Conservation (phyloP, 75 land plant species). For the Cunninghamia lanceolata region DNA sequence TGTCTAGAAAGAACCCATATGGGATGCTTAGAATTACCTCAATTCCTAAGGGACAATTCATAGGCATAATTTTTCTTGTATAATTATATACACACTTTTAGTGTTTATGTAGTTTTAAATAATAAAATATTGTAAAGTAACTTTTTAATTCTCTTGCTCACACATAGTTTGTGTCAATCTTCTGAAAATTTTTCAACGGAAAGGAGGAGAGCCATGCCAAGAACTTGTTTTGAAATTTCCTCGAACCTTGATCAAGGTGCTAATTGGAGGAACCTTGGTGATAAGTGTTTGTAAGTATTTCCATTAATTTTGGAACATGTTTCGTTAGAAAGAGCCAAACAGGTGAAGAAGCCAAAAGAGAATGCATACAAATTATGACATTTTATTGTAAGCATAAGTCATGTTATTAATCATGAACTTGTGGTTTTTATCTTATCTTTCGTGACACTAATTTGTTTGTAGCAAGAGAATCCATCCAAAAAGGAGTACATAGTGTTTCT, state of each 20-base stretch:
- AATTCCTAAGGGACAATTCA: not conserved
- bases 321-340: not conserved
- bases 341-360: not conserved
- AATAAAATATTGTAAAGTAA: not conserved
- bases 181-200: not conserved
- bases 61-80: not conserved
- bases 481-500: not conserved
- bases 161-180: not conserved
- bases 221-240: not conserved
- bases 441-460: not conserved
- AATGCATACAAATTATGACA: not conserved
- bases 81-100: too few relatives aligned
- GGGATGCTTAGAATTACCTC: not conserved
- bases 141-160: not conserved
- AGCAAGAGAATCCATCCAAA: not conserved
- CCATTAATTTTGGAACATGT: too few relatives aligned
- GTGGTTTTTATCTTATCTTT: not conserved
- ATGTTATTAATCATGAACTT: not conserved
- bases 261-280: not conserved
- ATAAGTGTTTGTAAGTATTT: not conserved
- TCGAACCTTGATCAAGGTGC: not conserved
- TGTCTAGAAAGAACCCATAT: not conserved
- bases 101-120: not conserved
- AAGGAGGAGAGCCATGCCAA: not conserved
- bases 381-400: too few relatives aligned